Conservation (phyloP, 148 eudicot genomes). For the Spergularia marina region DNA sequence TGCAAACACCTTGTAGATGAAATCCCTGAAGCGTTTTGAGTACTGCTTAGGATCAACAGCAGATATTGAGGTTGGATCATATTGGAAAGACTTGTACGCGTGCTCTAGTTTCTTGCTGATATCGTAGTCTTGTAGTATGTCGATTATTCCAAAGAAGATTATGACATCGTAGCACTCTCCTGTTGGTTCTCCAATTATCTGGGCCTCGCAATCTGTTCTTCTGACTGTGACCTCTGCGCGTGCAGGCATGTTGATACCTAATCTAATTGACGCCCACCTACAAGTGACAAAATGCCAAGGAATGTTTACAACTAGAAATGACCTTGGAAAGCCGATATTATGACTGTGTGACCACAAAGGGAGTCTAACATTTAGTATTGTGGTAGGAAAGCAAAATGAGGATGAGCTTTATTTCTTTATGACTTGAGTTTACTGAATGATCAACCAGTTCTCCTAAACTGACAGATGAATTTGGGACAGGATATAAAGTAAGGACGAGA, state of each 20-base stretch:
- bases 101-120: slow-evolving; percentile 84
- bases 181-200: slow-evolving; percentile 59
- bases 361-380: too few species aligned
- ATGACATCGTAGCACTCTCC: slow-evolving; percentile 60
- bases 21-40: slow-evolving; percentile 66
- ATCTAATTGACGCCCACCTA: slow-evolving; percentile 48
- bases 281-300: neutral
- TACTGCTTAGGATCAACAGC: slow-evolving; percentile 75
- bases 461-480: neutral
- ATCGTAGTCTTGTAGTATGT: slow-evolving; percentile 71
- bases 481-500: neutral
- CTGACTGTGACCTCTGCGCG: slow-evolving; percentile 56
- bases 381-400: too few species aligned
- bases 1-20: slow-evolving; percentile 52
- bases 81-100: slow-evolving; percentile 68
- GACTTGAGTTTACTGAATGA: neutral
- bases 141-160: slow-evolving; percentile 64
- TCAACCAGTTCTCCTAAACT: neutral
- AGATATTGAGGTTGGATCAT: slow-evolving; percentile 67
- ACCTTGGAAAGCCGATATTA: too few species aligned
- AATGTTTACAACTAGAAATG: neutral
- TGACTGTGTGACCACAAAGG: too few species aligned
- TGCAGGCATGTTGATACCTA: slow-evolving; percentile 67
- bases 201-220: slow-evolving; percentile 50
- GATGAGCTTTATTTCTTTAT: too few species aligned